These are phyloP conservation scores for Colletotrichum sp. DNA, from an alignment of 2,329 filamentous ascomycete species.

Conservation along the genomic window DNA sequence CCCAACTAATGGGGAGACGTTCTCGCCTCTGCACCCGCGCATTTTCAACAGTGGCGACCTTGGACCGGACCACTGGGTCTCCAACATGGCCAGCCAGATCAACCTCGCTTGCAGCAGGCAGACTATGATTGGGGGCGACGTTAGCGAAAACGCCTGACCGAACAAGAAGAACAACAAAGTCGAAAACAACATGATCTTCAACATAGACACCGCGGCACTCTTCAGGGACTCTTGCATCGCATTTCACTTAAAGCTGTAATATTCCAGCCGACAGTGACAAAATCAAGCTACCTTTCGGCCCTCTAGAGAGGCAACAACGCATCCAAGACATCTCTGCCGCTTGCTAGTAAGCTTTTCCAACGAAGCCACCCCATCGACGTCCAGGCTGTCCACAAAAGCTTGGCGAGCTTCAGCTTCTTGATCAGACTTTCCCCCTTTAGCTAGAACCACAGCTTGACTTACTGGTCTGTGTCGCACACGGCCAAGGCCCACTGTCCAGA, in stretches of 20 bases:
- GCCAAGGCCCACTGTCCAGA: background rate
- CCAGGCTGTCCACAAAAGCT: background rate
- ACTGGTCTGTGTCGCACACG: background rate
- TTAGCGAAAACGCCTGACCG: background rate
- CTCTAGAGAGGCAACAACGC: background rate
- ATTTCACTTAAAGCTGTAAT: background rate
- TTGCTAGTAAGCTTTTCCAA: background rate
- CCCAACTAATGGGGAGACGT: background rate
- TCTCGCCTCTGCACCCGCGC: background rate
- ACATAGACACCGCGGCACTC: background rate
- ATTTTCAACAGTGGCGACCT: background rate
- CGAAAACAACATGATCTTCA: background rate
- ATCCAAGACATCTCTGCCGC: background rate
- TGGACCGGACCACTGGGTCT: background rate
- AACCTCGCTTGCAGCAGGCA: background rate
- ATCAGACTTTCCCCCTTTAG: slow-evolving; percentile 12
- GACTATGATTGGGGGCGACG: background rate
- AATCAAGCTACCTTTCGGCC: background rate
- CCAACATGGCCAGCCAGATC: background rate
- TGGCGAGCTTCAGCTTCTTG: background rate
- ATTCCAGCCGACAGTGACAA: background rate
- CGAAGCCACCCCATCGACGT: background rate
- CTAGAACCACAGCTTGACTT: slow-evolving; percentile 13
- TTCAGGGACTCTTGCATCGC: background rate
- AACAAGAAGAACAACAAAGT: background rate